phyloP scores from a whole-genome alignment of 306 rosid genomes.

The Carpinus fangiana region DNA sequence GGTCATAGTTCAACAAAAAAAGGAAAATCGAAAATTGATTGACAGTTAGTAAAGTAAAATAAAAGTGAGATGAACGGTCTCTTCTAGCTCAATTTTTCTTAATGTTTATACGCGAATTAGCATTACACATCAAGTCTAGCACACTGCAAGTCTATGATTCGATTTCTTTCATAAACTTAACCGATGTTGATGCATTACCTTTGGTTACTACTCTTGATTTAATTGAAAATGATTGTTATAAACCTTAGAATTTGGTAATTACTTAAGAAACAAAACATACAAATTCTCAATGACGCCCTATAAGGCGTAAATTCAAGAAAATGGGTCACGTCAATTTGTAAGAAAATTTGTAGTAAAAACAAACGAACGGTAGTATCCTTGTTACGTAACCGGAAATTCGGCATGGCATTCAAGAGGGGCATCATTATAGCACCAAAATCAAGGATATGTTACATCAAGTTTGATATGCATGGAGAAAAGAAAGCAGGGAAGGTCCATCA shows the following conservation, averaged over 20 bases:
- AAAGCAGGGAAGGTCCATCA: constrained; percentile 37
- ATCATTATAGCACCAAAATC: constrained; percentile 39
- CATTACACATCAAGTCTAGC: not conserved
- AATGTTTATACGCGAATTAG: not conserved
- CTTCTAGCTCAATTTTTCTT: not conserved
- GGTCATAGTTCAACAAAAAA: not conserved
- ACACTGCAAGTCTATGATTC: not conserved
- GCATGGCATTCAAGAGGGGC: constrained; percentile 33
- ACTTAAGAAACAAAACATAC: constrained; percentile 17
- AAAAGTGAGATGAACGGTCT: not conserved
- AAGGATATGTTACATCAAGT: constrained; percentile 53
- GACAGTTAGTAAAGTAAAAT: not conserved
- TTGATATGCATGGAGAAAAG: constrained; percentile 33
- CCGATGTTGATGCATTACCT: not conserved
- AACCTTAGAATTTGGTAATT: not conserved
- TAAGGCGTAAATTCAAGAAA: constrained; percentile 3
- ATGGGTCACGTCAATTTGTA: not conserved
- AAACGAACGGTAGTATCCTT: too few species aligned
- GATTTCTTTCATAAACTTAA: not conserved
- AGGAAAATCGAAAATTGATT: too few species aligned
- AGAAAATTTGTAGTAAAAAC: too few species aligned
- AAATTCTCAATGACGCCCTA: constrained; percentile 1
- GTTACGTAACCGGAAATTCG: not conserved
- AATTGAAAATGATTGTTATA: constrained; percentile 25
- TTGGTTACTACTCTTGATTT: constrained; percentile 9